phyloP scores from a whole-genome alignment of 345 rosid genomes.

The Boechera retrofracta region DNA sequence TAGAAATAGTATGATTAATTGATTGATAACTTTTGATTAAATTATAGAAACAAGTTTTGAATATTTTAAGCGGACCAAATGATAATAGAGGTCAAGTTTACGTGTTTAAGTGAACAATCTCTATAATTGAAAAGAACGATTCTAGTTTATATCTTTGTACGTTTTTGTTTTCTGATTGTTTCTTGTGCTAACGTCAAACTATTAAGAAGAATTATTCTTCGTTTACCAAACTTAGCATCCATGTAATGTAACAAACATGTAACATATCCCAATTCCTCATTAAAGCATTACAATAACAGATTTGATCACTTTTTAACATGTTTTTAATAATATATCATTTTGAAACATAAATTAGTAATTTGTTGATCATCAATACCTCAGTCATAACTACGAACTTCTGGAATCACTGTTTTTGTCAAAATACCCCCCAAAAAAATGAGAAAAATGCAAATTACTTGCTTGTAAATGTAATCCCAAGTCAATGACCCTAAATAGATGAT shows the following conservation, averaged over 20 bases:
- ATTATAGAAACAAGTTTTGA: conserved; percentile 1
- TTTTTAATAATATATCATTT: too few relatives aligned
- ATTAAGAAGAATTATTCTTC: not conserved
- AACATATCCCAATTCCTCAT: not conserved
- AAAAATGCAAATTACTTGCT: too few relatives aligned
- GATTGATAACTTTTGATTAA: conserved; percentile 28
- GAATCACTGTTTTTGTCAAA: too few relatives aligned
- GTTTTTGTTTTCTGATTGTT: conserved; percentile 27
- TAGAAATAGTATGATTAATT: not conserved
- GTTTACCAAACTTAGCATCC: not conserved
- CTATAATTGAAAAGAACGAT: conserved; percentile 15
- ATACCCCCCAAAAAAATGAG: too few relatives aligned
- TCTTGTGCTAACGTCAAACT: conserved; percentile 26
- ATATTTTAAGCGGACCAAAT: conserved; percentile 23
- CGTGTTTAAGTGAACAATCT: conserved; percentile 28
- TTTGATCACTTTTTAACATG: too few relatives aligned
- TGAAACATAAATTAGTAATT: too few relatives aligned
- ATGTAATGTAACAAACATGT: not conserved
- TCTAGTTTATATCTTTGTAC: conserved; percentile 23
- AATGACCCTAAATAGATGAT: too few relatives aligned
- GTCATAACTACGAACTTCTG: too few relatives aligned
- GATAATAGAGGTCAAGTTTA: conserved; percentile 21
- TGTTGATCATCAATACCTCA: too few relatives aligned
- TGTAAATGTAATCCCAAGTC: too few relatives aligned
- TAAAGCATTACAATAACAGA: too few relatives aligned